A percentile compares a stretch with the other conserved stretches of the same genome.
phyloP scores from a whole-genome alignment of 805 yeast genomes.

The Candida vaughaniae region DNA sequence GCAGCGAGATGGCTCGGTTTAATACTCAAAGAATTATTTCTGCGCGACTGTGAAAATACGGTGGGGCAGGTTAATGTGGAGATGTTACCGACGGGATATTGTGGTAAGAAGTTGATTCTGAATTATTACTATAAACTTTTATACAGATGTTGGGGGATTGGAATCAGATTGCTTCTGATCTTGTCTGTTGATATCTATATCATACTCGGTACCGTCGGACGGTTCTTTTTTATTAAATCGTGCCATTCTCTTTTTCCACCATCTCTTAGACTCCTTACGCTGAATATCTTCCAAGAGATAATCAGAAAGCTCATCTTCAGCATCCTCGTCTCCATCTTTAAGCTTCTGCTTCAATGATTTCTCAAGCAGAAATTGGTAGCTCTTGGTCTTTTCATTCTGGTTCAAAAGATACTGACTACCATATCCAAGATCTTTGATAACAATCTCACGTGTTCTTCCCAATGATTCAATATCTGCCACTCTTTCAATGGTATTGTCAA shows the following conservation, averaged over 20 bases:
- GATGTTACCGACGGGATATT: no score
- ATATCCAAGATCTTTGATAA: slow-evolving; percentile 62
- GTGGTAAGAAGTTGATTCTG: no score
- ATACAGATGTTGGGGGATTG: no score
- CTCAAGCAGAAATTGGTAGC: slow-evolving; percentile 3
- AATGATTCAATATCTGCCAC: slow-evolving; percentile 75
- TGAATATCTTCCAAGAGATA: slow-evolving; percentile 52
- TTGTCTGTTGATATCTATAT: slow-evolving; percentile 11
- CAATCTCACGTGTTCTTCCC: slow-evolving; percentile 74
- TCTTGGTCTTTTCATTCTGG: slow-evolving; percentile 14
- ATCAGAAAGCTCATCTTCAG: slow-evolving; percentile 16
- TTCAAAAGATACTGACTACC: slow-evolving; percentile 44
- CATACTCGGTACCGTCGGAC: slow-evolving; percentile 14
- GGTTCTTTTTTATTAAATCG: neutral
- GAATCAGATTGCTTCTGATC: no score
- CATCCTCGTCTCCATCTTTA: slow-evolving; percentile 15
- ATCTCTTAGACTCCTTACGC: slow-evolving; percentile 47
- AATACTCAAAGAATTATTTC: no score
- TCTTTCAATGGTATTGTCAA: slow-evolving; percentile 64
- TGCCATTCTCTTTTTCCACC: slow-evolving; percentile 49
- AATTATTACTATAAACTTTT: no score
- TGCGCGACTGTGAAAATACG: no score
- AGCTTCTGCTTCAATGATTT: slow-evolving; percentile 11
- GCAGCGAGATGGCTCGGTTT: no score
- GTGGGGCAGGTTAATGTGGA: no score